Conservation (phyloP, 331 rosid genomes). For the Quercus lobata region DNA sequence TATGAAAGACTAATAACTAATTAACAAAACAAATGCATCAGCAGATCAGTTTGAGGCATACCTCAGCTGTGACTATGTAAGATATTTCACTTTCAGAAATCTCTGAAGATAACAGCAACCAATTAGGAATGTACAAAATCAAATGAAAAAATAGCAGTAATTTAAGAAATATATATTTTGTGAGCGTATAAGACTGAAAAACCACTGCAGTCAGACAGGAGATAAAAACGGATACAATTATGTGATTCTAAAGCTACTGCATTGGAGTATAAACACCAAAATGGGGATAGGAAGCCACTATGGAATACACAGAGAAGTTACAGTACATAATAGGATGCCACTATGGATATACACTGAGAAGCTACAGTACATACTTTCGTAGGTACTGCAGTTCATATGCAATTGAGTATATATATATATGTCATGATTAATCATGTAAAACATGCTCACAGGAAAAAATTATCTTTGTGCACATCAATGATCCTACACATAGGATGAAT, state of each 20-base stretch:
- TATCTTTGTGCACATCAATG: no score
- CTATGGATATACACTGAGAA: background rate
- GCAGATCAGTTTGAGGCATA: constrained; percentile 9
- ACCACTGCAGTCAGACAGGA: background rate
- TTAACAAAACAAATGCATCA: background rate
- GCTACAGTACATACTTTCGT: background rate
- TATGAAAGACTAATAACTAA: background rate
- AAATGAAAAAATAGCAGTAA: background rate
- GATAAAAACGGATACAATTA: background rate
- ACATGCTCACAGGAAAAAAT: no score
- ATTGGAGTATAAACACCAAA: background rate
- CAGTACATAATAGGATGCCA: background rate
- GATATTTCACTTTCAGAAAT: constrained; percentile 28
- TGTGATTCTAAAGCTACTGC: background rate
- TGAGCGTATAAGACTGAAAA: background rate
- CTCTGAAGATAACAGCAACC: constrained; percentile 21
- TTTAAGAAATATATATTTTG: background rate
- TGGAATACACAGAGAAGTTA: background rate
- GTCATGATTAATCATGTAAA: no score
- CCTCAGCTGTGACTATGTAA: constrained; percentile 45
- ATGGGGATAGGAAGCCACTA: background rate
- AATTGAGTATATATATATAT: background rate
- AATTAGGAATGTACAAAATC: constrained; percentile 10
- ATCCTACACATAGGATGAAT: no score
- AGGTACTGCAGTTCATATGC: background rate